A percentile compares a stretch with the other conserved stretches of the same genome.
phyloP scores from a whole-genome alignment of 23 red algal species.

The Gracilaria domingensis region DNA sequence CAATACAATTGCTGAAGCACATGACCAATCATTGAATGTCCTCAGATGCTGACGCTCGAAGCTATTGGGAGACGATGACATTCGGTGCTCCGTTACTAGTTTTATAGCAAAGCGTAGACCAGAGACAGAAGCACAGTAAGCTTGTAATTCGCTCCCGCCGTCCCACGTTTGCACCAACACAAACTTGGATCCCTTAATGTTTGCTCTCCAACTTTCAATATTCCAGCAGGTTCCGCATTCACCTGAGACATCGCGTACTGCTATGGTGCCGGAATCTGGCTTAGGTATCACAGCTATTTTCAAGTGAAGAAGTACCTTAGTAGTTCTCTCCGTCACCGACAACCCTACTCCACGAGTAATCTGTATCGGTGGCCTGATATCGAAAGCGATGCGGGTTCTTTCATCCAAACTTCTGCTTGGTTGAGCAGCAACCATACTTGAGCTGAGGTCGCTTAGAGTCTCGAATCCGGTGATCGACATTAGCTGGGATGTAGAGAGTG shows the following conservation, averaged over 20 bases:
- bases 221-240: slow-evolving; percentile 29
- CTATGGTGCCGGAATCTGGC: slow-evolving; percentile 9
- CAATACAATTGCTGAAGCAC: slow-evolving; percentile 34
- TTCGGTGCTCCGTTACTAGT: slow-evolving; percentile 21
- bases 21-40: slow-evolving; percentile 26
- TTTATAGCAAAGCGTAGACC: slow-evolving; percentile 15
- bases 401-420: slow-evolving; percentile 20
- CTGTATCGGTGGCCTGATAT: neutral
- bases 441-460: neutral
- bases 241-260: slow-evolving; percentile 14
- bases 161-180: slow-evolving; percentile 10
- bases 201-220: slow-evolving; percentile 40
- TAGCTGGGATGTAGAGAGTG: slow-evolving; percentile 28
- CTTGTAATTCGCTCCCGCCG: slow-evolving; percentile 8
- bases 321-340: slow-evolving; percentile 18
- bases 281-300: slow-evolving; percentile 27
- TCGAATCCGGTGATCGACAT: slow-evolving; percentile 8
- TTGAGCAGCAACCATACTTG: neutral
- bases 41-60: slow-evolving; percentile 34
- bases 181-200: slow-evolving; percentile 24
- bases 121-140: slow-evolving; percentile 20
- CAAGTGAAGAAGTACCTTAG: slow-evolving; percentile 42
- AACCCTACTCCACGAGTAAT: neutral
- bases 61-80: neutral
- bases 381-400: neutral